Conservation (phyloP, 2,329 filamentous ascomycete genomes). For the Arthrobotrys entomopaga region DNA sequence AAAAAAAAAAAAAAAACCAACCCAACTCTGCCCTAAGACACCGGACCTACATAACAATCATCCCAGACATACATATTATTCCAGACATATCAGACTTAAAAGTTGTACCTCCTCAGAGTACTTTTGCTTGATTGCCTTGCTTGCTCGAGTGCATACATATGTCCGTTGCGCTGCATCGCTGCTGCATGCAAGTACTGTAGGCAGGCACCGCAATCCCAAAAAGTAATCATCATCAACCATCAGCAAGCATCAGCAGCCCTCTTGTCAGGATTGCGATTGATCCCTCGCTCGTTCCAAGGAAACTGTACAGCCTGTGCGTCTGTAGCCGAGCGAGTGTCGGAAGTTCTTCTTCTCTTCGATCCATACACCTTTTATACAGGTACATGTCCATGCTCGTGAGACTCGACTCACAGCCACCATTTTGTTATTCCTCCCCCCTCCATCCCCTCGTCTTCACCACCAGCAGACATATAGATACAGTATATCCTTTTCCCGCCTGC, state of each 20-base stretch:
- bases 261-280: background rate
- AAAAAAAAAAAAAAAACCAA: too few species aligned
- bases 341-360: slow-evolving; percentile 8
- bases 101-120: slow-evolving; percentile 9
- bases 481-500: background rate
- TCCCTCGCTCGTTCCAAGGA: slow-evolving; percentile 29
- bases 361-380: background rate
- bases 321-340: too few species aligned
- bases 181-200: background rate
- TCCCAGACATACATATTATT: slow-evolving; percentile 5
- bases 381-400: background rate
- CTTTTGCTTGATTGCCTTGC: too few species aligned
- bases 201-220: too few species aligned
- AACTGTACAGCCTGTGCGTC: slow-evolving; percentile 9
- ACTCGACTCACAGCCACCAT: background rate
- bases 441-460: background rate
- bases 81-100: too few species aligned
- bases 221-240: too few species aligned
- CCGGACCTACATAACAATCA: slow-evolving; percentile 14
- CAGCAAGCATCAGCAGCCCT: too few species aligned
- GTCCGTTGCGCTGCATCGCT: background rate
- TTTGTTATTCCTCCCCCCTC: background rate
- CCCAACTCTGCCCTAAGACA: background rate
- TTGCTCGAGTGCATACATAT: slow-evolving; percentile 7
- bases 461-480: background rate